Base-by-base conservation (phyloP, 495 filamentous ascomycete genomes). In the Jackrogersella minutella region DNA sequence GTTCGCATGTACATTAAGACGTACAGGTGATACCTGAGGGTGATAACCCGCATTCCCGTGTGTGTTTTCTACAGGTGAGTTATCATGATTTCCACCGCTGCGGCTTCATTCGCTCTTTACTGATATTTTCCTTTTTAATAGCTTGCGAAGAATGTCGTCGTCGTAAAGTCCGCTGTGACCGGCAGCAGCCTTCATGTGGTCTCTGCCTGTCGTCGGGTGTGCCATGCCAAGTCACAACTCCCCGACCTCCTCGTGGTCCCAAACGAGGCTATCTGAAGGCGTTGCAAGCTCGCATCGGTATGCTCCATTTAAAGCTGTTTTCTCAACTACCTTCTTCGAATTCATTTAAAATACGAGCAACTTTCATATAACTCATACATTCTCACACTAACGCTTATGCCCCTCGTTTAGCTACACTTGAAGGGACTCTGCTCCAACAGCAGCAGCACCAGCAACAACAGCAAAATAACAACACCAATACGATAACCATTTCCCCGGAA, bases 131-230 rank as follows among this genome's bases (percentile, higher is more conserved):
- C 16, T 6, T 28, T 21, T 5, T 13, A 11, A 39, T 37, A 69
- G 66, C 66, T 16, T 69, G 66, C 34, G 66, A 69, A 58, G 66
- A 69, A 69, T 69, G 66, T 52, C 66, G 66, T 64, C 66, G 66
- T 52, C 60, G 66, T 21, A 69, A 69, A 57, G 66, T 69, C 22
- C 66, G 66, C 21, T 69, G 66, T 50, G 66, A 69, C 14, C 60
- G 66, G 2, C 60, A 69, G 13, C 66, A 69, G 17, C 66, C 66
- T 37, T 61, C 66, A 28, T 69, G 66, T 40, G 61, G 66, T 3
- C 66, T 69, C 21, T 69, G 66, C 46, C 22, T 57, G 11, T 61
- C 60, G 43, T 69, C 66, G 1, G 66, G 66, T 30, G 66, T 69
- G 14, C 66, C 39, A 51, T 69, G 66, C 16, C 66, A 69, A 50